Evolutionary conservation across 306 rosid species (phyloP).

Genomic region (Cucumis cinereus): DNA sequence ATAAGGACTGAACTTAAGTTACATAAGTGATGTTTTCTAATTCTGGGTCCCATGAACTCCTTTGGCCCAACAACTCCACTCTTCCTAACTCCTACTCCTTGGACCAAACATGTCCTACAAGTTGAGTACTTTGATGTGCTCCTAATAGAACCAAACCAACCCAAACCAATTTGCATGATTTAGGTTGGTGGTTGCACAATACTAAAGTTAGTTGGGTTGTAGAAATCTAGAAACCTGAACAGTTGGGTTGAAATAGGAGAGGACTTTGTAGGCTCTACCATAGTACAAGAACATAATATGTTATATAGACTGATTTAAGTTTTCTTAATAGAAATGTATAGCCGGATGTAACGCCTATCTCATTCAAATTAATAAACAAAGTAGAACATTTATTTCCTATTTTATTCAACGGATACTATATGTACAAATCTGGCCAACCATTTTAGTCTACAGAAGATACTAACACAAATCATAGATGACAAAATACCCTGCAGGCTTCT

Average conservation of each 20-base stretch:
- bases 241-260: background rate
- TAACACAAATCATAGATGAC: background rate
- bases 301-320: background rate
- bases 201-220: background rate
- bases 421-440: slow-evolving; percentile 8
- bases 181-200: too few species aligned
- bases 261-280: background rate
- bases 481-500: slow-evolving; percentile 1
- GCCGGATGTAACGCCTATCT: background rate
- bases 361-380: background rate
- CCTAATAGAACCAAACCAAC: too few species aligned
- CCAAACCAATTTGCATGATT: too few species aligned
- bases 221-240: background rate
- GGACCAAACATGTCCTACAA: too few species aligned
- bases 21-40: too few species aligned
- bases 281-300: background rate
- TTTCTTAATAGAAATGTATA: background rate
- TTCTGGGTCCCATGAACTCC: too few species aligned
- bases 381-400: slow-evolving; percentile 4
- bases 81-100: too few species aligned
- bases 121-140: too few species aligned
- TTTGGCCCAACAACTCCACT: too few species aligned
- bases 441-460: slow-evolving; percentile 4
- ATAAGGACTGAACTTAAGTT: too few species aligned
- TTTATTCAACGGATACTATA: slow-evolving; percentile 8